Conservation (phyloP, 768 basidiomycete species). For the Saitozyma sp. region DNA sequence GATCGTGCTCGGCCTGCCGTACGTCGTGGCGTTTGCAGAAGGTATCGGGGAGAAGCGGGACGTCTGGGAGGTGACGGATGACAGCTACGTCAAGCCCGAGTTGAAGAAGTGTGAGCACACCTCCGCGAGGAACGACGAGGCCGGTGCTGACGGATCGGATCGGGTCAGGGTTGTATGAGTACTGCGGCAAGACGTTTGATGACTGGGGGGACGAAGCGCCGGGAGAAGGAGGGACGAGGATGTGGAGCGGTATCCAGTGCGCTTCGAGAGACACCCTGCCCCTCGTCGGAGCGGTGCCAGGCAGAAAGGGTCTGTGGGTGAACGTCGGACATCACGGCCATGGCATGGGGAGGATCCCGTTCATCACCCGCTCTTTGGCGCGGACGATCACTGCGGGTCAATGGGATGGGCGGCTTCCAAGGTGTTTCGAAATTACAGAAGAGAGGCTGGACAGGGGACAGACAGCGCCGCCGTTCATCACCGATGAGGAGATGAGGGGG, state of each 20-base stretch:
- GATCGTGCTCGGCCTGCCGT: slow-evolving; percentile 18
- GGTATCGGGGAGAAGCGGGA: not conserved
- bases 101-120: slow-evolving; percentile 8
- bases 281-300: slow-evolving; percentile 37
- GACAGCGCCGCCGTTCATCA: slow-evolving; percentile 6
- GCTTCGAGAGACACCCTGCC: slow-evolving; percentile 35
- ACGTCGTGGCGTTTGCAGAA: not conserved
- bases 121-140: not conserved
- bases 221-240: slow-evolving; percentile 35
- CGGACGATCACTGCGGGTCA: slow-evolving; percentile 19
- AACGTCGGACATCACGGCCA: slow-evolving; percentile 36
- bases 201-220: slow-evolving; percentile 31
- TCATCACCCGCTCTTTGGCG: slow-evolving; percentile 31
- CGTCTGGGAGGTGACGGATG: slow-evolving; percentile 7
- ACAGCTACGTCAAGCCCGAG: slow-evolving; percentile 1
- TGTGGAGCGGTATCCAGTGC: slow-evolving; percentile 40
- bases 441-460: slow-evolving; percentile 29
- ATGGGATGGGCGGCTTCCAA: slow-evolving; percentile 38
- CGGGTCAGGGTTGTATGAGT: not conserved
- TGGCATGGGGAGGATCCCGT: slow-evolving; percentile 41
- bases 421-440: slow-evolving; percentile 27
- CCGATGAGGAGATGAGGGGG: too few species aligned
- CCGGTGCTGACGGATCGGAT: slow-evolving; percentile 1
- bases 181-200: slow-evolving; percentile 13
- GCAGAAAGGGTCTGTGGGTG: slow-evolving; percentile 28